Evolutionary conservation across 2,329 filamentous ascomycete species (phyloP), one percentile per base, ranked within the genome.

Genomic region (Claviceps cyperi): DNA sequence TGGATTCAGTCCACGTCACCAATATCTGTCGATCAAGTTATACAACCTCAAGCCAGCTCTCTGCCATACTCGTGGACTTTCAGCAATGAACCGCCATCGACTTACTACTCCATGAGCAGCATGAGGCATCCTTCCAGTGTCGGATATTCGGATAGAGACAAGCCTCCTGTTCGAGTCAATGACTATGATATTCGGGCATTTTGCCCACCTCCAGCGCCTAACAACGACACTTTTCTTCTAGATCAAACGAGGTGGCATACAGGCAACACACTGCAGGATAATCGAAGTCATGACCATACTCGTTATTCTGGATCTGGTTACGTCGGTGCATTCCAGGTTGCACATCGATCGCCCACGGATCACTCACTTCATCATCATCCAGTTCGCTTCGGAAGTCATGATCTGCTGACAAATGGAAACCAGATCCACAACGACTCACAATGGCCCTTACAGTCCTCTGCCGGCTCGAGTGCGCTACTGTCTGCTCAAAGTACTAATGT

Each of bases 161-260:
- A 66, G 45, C 63, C 64, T 9, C 55, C 66, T 32, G 53, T 67
- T 50, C 62, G 60, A 52, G 60, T 63, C 35, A 61, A 64, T 39
- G 64, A 68, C 51, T 63, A 66, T 52, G 66, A 67, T 48, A 63
- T 66, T 17, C 60, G 64, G 45, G 64, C 65, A 19, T 66, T 68
- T 47, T 67, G 65, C 44, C 66, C 66, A 11, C 65, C 64, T 0
- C 65, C 66, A 4, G 56, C 59, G 28, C 59, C 61, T 5, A 56
- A 59, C 44, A 59, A 59, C 36, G 63, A 64, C 37, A 57, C 58
- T 19, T 49, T 66, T 9, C 58, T 62, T 3, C 59, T 66, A 50
- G 61, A 58, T 15, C 62, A 66, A 28, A 51, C 54, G 28, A 49
- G 51, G n/a, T 59, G 58, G 54, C 49, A 56, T 15, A 11, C 45